phyloP scores from a whole-genome alignment of 148 eudicot species.

The Dysphania ambrosioides region DNA sequence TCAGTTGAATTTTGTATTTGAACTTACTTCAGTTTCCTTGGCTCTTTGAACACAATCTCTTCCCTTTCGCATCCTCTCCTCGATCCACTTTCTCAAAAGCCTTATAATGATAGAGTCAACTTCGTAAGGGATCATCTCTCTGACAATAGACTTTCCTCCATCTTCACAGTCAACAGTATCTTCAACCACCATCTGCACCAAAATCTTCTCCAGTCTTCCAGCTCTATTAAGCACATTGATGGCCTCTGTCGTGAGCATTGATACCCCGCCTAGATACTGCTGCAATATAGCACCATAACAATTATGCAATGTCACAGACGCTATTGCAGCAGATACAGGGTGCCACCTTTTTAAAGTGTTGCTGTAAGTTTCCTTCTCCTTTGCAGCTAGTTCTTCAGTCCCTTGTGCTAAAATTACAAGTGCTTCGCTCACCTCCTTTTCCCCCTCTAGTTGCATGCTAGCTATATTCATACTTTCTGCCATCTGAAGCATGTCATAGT shows the following conservation, averaged over 20 bases:
- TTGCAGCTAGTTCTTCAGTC: conserved; percentile 63
- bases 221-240: conserved; percentile 63
- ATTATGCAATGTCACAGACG: conserved; percentile 66
- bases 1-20: not conserved
- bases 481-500: conserved; percentile 36
- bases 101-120: conserved; percentile 63
- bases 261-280: conserved; percentile 49
- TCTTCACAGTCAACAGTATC: conserved; percentile 81
- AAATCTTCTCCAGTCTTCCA: conserved; percentile 70
- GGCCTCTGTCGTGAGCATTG: conserved; percentile 45
- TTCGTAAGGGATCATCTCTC: conserved; percentile 86
- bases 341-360: conserved; percentile 75
- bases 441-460: conserved; percentile 35
- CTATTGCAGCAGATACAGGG: conserved; percentile 74
- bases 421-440: conserved; percentile 44
- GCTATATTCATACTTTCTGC: conserved; percentile 40
- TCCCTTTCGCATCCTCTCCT: conserved; percentile 54
- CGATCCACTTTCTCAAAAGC: conserved; percentile 68
- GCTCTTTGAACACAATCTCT: conserved; percentile 62
- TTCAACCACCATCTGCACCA: conserved; percentile 82
- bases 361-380: conserved; percentile 70
- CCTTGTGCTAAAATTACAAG: conserved; percentile 54
- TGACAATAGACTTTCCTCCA: conserved; percentile 70
- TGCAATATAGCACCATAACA: conserved; percentile 70
- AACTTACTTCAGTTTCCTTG: conserved; percentile 83